These are phyloP conservation scores for Puccinellia tenuiflora DNA, from an alignment of 176 grass and related monocot genomes.

Conservation along the genomic window DNA sequence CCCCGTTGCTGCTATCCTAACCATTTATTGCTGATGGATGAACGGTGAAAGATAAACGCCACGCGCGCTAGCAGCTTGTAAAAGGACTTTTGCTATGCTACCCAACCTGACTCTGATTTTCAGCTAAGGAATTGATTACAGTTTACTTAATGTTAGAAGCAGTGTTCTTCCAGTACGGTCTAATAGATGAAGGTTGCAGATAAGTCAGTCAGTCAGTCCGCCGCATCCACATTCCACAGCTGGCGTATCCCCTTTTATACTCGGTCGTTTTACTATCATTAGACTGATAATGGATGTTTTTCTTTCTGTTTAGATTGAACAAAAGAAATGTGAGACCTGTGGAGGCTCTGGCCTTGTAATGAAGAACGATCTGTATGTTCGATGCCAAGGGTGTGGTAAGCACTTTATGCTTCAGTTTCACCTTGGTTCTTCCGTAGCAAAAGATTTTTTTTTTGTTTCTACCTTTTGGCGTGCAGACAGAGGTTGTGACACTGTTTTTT, in stretches of 20 bases:
- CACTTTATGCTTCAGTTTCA: neutral
- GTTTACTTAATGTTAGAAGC: neutral
- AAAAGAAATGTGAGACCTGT: conserved; percentile 75
- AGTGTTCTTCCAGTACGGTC: neutral
- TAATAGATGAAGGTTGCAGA: neutral
- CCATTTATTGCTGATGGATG: too few relatives aligned
- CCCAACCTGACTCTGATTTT: neutral
- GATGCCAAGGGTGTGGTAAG: conserved; percentile 83
- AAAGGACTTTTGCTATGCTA: too few relatives aligned
- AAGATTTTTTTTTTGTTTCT: neutral
- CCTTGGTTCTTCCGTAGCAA: neutral
- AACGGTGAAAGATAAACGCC: too few relatives aligned
- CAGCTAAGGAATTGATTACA: too few relatives aligned
- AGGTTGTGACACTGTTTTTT: neutral
- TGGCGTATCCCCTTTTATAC: neutral
- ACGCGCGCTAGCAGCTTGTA: too few relatives aligned
- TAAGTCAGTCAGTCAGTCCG: neutral
- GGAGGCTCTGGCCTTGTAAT: conserved; percentile 74
- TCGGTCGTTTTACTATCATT: neutral
- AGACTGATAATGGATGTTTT: neutral
- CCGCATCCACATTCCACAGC: neutral
- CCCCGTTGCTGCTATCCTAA: too few relatives aligned
- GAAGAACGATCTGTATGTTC: conserved; percentile 47
- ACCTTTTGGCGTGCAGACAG: neutral
- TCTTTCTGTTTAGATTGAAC: conserved; percentile 38